Evolutionary conservation across 305 asterid genomes (phyloP).

Genomic region (Lippia alba): DNA sequence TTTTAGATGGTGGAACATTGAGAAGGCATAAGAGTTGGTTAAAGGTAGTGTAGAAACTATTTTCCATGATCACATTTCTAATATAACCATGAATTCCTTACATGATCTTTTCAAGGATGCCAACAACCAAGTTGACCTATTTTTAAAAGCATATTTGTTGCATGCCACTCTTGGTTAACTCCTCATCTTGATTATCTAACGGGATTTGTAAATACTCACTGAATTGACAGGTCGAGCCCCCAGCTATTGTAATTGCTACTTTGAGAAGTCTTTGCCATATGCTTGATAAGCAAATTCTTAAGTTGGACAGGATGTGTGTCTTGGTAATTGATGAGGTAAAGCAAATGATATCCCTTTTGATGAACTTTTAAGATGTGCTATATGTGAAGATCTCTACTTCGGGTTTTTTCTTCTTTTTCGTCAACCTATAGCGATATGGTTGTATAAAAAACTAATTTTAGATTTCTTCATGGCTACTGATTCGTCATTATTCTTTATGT

Average conservation of each 20-base stretch:
- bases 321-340: slow-evolving; percentile 94
- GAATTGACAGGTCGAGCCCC: slow-evolving; percentile 79
- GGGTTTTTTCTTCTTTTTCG: background rate
- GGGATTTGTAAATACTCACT: slow-evolving; percentile 25
- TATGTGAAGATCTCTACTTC: slow-evolving; percentile 3
- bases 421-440: background rate
- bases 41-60: slow-evolving; percentile 54
- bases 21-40: slow-evolving; percentile 92
- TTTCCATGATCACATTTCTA: slow-evolving; percentile 24
- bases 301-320: slow-evolving; percentile 73
- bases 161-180: slow-evolving; percentile 13
- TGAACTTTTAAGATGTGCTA: background rate
- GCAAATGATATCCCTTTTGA: slow-evolving; percentile 25
- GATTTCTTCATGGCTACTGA: slow-evolving; percentile 7
- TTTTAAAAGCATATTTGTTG: background rate
- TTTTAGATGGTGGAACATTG: slow-evolving; percentile 91
- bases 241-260: slow-evolving; percentile 85
- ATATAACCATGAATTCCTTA: slow-evolving; percentile 15
- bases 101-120: slow-evolving; percentile 10
- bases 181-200: background rate
- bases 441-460: background rate
- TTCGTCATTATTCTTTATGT: slow-evolving; percentile 16
- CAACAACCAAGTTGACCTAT: slow-evolving; percentile 12
- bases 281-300: slow-evolving; percentile 79
- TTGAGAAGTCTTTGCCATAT: slow-evolving; percentile 81